Percentiles rank a stretch among this genome's conserved stretches.
Conservation (phyloP, 306 rosid species). For the Vigna hirtella region DNA sequence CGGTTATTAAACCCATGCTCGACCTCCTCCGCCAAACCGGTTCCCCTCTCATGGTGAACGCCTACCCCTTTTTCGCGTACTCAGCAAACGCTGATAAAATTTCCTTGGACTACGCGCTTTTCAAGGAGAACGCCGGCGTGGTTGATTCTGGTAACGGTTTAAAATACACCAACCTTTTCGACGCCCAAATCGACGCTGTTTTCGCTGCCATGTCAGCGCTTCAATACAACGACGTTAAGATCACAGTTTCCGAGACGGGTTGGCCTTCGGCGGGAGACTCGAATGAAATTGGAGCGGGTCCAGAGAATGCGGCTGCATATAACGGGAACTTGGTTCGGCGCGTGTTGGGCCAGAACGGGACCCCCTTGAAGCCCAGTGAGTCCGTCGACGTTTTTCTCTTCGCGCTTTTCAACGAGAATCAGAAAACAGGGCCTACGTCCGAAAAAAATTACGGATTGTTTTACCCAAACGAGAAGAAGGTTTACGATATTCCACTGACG, state of each 20-base stretch:
- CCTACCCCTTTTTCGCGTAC: conserved; percentile 85
- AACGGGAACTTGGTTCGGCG: conserved; percentile 73
- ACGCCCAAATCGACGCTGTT: conserved; percentile 90
- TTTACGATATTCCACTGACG: conserved; percentile 64
- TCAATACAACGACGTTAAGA: conserved; percentile 59
- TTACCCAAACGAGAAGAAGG: conserved; percentile 66
- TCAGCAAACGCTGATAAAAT: conserved; percentile 54
- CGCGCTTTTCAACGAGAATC: conserved; percentile 80
- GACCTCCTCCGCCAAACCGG: conserved; percentile 59
- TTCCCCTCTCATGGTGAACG: conserved; percentile 79
- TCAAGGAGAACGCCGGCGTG: conserved; percentile 63
- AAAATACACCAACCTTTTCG: conserved; percentile 56
- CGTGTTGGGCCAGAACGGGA: conserved; percentile 64
- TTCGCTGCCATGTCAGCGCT: conserved; percentile 76
- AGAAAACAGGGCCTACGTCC: conserved; percentile 79
- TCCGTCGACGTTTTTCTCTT: conserved; percentile 63
- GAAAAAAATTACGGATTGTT: conserved; percentile 85
- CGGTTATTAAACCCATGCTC: conserved; percentile 78
- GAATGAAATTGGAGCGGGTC: conserved; percentile 65
- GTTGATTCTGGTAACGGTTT: conserved; percentile 82
- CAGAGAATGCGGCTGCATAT: conserved; percentile 77
- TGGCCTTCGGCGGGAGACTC: conserved; percentile 88
- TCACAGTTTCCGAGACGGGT: conserved; percentile 73
- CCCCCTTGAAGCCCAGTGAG: conserved; percentile 62
- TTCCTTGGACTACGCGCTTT: conserved; percentile 67